Conservation (phyloP, 129 eudicot species). For the Pulicaria dysenterica region DNA sequence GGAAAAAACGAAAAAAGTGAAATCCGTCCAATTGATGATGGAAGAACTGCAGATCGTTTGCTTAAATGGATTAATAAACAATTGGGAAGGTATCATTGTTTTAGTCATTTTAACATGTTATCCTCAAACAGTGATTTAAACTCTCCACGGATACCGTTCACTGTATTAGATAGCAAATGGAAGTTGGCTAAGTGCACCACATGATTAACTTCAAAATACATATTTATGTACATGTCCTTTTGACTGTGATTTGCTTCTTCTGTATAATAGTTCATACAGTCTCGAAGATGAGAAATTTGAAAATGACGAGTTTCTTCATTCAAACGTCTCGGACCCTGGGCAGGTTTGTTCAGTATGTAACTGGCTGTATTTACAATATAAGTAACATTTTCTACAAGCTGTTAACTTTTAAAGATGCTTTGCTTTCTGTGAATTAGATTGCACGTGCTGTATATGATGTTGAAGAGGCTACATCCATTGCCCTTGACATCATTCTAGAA, state of each 20-base stretch:
- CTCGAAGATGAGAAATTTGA: slow-evolving; percentile 68
- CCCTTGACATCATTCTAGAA: slow-evolving; percentile 71
- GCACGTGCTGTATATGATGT: slow-evolving; percentile 82
- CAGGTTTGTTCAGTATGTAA: slow-evolving; percentile 52
- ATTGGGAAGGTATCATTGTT: slow-evolving; percentile 57
- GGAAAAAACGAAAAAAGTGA: slow-evolving; percentile 62
- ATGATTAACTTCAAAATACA: not conserved
- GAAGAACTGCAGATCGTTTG: slow-evolving; percentile 78
- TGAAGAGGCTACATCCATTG: slow-evolving; percentile 86
- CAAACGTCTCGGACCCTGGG: slow-evolving; percentile 63
- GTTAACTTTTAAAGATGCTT: not conserved
- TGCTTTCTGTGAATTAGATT: slow-evolving; percentile 44
- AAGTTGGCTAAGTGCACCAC: not conserved
- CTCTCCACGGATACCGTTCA: not conserved
- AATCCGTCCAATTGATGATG: slow-evolving; percentile 62
- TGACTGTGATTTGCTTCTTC: slow-evolving; percentile 16
- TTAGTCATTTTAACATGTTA: not conserved
- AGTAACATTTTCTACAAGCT: slow-evolving; percentile 3
- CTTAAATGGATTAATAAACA: slow-evolving; percentile 81
- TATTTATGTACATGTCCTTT: not conserved
- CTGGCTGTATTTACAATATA: slow-evolving; percentile 7
- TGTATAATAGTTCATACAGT: slow-evolving; percentile 61
- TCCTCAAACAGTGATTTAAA: not conserved
- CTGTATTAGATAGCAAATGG: slow-evolving; percentile 11
- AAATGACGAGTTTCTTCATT: slow-evolving; percentile 58